Base-by-base conservation (phyloP, 148 eudicot species). In the Diospyros kaki region DNA sequence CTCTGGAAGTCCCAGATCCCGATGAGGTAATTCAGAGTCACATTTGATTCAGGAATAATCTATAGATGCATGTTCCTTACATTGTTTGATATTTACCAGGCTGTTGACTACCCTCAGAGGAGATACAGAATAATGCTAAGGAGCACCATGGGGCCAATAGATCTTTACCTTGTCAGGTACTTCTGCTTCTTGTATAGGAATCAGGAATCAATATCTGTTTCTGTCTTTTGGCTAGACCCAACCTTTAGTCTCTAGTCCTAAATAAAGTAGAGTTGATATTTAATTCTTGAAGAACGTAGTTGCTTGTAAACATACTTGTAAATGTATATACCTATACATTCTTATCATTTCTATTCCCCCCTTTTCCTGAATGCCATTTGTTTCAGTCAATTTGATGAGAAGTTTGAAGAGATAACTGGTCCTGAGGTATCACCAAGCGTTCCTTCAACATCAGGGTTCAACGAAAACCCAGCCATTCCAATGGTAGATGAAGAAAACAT, bases 81-180 rank as follows among this genome's bases (percentile, higher is more conserved):
- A 44, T 68, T 76, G 10, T 75, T 72, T 79, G 28, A 28, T 73
- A 48, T 84, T 66, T 54, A 51, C 40, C 84, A 95, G 98, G 96
- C 87, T 71, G 90, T 88, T 78, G 97, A 95, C 81, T 90, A 87
- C 86, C 91, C 91, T 59, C 98, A 95, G 69, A 88, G 98, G 83
- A 86, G 98, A 84, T 95, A 95, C 79, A 89, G 96, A 77, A 86
- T 95, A 46, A 94, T 95, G 69, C 91, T 95, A 51, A 79, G 98
- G 81, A 95, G 98, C 83, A 92, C 98, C 80, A 95, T 95, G 98
- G 98, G 97, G 61, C 97, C 98, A 7, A 88, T 95, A 65, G 97
- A 95, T 83, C 96, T 95, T 60, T 95, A 95, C 81, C 94, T 95
- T 76, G 98, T 95, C 83, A 92, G 98, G 98, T 95, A 87, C 50